Percentiles rank a stretch among this genome's conserved stretches.
phyloP scores from a whole-genome alignment of 345 rosid species.

The Microthlaspi erraticum region DNA sequence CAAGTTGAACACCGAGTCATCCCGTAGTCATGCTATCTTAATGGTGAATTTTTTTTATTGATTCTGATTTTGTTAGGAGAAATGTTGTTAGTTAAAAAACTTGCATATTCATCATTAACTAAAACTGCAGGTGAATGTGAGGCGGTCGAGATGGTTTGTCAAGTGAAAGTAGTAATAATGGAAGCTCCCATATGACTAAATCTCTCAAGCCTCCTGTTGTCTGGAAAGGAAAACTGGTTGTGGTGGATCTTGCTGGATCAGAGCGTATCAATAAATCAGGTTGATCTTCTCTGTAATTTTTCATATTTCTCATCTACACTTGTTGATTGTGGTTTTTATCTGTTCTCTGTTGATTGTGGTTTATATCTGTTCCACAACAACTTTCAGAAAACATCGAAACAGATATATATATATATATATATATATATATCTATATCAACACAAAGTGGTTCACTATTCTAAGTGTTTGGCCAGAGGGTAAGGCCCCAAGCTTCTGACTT shows the following conservation, averaged over 20 bases:
- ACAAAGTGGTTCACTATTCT: too few species aligned
- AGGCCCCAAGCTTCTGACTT: constrained; percentile 33
- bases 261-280: constrained; percentile 99
- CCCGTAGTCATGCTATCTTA: constrained; percentile 94
- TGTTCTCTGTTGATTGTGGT: too few species aligned
- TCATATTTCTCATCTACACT: not conserved
- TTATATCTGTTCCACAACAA: too few species aligned
- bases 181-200: constrained; percentile 55
- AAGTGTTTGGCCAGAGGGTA: constrained; percentile 99
- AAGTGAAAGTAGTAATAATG: constrained; percentile 54
- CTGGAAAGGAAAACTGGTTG: constrained; percentile 86
- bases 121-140: constrained; percentile 74
- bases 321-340: too few species aligned
- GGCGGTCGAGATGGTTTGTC: constrained; percentile 58
- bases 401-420: too few species aligned
- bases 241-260: constrained; percentile 99
- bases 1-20: constrained; percentile 90
- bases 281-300: constrained; percentile 33
- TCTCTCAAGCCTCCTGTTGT: constrained; percentile 76
- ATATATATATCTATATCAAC: too few species aligned
- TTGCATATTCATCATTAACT: constrained; percentile 1
- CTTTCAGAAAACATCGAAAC: too few species aligned
- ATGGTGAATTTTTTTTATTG: constrained; percentile 61
- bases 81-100: constrained; percentile 22
- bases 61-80: constrained; percentile 6